Percentiles rank a stretch among this genome's conserved stretches.
Evolutionary conservation across 345 rosid genomes (phyloP).

Genomic region (Eutrema heterophyllum): DNA sequence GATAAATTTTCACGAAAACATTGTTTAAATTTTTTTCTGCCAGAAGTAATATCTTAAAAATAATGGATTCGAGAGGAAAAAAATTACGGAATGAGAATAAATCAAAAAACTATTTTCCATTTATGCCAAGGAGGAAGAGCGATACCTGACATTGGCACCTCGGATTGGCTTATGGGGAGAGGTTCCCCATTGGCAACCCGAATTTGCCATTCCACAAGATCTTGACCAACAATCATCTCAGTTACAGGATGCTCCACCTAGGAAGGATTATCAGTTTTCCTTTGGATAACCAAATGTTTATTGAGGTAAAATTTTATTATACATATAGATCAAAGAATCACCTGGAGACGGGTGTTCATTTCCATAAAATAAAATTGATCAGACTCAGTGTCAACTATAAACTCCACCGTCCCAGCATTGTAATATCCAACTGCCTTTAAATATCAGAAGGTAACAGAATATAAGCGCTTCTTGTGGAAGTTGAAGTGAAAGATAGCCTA

Average conservation of each 20-base stretch:
- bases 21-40: neutral
- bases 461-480: constrained; percentile 35
- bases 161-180: constrained; percentile 70
- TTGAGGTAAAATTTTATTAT: neutral
- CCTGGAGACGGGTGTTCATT: constrained; percentile 98
- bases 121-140: neutral
- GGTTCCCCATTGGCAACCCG: constrained; percentile 84
- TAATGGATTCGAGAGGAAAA: neutral
- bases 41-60: neutral
- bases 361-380: constrained; percentile 92
- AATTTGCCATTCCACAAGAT: constrained; percentile 97
- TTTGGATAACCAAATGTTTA: neutral
- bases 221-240: constrained; percentile 95
- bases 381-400: constrained; percentile 72
- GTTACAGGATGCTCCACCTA: constrained; percentile 99
- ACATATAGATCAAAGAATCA: constrained; percentile 20
- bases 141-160: constrained; percentile 76
- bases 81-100: neutral
- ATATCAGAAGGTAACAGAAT: constrained; percentile 29
- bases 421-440: constrained; percentile 91
- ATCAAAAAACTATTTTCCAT: neutral
- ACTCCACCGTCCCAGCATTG: constrained; percentile 97
- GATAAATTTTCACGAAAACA: neutral
- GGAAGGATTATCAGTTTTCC: constrained; percentile 21
- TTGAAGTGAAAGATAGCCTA: constrained; percentile 26